phyloP scores from a whole-genome alignment of 306 rosid genomes.

The Chamaecrista fasciculata region DNA sequence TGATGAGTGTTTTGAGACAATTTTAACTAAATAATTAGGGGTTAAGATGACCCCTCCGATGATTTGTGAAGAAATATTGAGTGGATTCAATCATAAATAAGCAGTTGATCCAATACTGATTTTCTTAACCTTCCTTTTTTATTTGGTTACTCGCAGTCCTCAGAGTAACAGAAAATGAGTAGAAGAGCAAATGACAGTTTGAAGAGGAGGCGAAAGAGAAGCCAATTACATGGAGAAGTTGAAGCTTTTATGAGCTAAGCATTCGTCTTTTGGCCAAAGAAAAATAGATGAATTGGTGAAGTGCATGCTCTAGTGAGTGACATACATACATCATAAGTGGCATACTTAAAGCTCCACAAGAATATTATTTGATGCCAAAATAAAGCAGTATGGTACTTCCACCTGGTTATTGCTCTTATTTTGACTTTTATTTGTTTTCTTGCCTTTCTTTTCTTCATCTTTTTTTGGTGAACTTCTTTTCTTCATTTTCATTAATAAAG shows the following conservation, averaged over 20 bases:
- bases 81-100: constrained; percentile 27
- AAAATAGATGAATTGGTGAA: background rate
- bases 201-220: background rate
- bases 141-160: background rate
- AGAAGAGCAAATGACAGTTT: background rate
- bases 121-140: background rate
- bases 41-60: background rate
- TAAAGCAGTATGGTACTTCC: constrained; percentile 25
- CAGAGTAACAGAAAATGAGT: background rate
- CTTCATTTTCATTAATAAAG: too few species aligned
- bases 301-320: background rate
- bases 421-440: background rate
- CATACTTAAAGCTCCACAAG: constrained; percentile 11
- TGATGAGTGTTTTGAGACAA: constrained; percentile 36
- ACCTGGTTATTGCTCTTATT: constrained; percentile 13
- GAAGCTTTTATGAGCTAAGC: background rate
- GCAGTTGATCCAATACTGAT: background rate
- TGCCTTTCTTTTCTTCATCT: background rate
- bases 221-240: constrained; percentile 1
- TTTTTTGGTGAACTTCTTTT: too few species aligned
- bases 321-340: background rate
- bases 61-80: constrained; percentile 19
- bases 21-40: constrained; percentile 25
- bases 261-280: background rate
- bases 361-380: constrained; percentile 37